Conservation (phyloP, 169 alveolate species). For the Ichthyophthirius multifiliis region DNA sequence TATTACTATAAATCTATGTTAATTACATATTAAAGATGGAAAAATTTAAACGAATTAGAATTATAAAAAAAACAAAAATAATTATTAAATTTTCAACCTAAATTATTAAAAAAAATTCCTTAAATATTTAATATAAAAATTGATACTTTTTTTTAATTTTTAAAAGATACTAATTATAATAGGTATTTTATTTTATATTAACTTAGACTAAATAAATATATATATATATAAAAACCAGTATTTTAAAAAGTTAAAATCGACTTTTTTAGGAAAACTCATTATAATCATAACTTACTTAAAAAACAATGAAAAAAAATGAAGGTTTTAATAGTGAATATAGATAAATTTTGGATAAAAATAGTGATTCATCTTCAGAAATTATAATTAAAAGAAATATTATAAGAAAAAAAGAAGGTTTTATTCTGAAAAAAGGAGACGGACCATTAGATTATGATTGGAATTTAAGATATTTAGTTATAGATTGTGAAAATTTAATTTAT, state of each 20-base stretch:
- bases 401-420: constrained; percentile 41
- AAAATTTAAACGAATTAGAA: background rate
- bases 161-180: constrained; percentile 18
- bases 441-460: constrained; percentile 70
- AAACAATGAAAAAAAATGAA: background rate
- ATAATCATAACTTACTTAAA: background rate
- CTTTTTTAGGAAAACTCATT: background rate
- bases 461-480: constrained; percentile 57
- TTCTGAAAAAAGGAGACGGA: constrained; percentile 64
- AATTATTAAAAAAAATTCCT: background rate
- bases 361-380: constrained; percentile 10
- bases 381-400: constrained; percentile 6
- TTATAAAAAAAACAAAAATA: background rate
- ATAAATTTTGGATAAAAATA: background rate
- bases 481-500: constrained; percentile 37
- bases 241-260: background rate
- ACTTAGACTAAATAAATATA: background rate
- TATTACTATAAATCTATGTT: constrained; percentile 31
- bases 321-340: background rate
- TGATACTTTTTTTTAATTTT: background rate
- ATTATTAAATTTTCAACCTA: background rate
- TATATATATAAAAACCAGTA: background rate
- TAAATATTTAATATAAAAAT: background rate
- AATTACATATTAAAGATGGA: constrained; percentile 15
- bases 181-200: background rate